Percentiles rank a stretch among this genome's conserved stretches.
These are phyloP conservation scores for Pestalotiopsis sp. DNA, from an alignment of 2,329 filamentous ascomycete species.

Conservation along the genomic window DNA sequence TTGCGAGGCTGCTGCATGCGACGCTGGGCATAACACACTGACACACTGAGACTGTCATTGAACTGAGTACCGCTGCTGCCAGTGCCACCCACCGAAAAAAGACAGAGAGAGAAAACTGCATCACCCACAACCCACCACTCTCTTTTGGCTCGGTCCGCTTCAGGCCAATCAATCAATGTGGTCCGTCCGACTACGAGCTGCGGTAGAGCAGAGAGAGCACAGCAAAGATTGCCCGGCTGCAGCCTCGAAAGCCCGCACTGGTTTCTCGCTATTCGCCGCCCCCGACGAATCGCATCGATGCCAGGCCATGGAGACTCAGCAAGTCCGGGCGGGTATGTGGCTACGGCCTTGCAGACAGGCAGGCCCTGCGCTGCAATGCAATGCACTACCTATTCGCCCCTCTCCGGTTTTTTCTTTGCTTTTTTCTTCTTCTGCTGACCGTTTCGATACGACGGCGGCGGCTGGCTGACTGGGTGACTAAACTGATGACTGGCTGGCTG, in stretches of 20 bases:
- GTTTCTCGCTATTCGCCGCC: neutral
- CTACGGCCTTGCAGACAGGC: neutral
- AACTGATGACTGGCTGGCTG: neutral
- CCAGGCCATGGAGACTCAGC: neutral
- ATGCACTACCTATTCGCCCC: neutral
- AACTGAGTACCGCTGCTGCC: slow-evolving; percentile 13
- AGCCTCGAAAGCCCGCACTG: slow-evolving; percentile 6
- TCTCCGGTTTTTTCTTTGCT: neutral
- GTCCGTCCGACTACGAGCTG: slow-evolving; percentile 1
- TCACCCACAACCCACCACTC: slow-evolving; percentile 7
- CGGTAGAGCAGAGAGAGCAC: neutral
- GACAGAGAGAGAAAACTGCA: neutral
- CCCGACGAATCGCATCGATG: neutral
- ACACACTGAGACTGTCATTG: no score
- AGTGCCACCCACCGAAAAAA: slow-evolving; percentile 7
- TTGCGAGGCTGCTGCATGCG: slow-evolving; percentile 38
- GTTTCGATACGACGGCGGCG: neutral
- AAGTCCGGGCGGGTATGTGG: neutral
- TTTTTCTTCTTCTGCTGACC: neutral
- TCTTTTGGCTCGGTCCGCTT: neutral
- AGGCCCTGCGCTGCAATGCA: slow-evolving; percentile 2
- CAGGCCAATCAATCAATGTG: neutral
- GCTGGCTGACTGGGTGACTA: neutral
- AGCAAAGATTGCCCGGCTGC: neutral
- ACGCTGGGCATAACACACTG: slow-evolving; percentile 17